Evolutionary conservation across 192 early-diverging fungal genomes (phyloP), one percentile per base, ranked within the genome.

Genomic region (Coemansia sp.): DNA sequence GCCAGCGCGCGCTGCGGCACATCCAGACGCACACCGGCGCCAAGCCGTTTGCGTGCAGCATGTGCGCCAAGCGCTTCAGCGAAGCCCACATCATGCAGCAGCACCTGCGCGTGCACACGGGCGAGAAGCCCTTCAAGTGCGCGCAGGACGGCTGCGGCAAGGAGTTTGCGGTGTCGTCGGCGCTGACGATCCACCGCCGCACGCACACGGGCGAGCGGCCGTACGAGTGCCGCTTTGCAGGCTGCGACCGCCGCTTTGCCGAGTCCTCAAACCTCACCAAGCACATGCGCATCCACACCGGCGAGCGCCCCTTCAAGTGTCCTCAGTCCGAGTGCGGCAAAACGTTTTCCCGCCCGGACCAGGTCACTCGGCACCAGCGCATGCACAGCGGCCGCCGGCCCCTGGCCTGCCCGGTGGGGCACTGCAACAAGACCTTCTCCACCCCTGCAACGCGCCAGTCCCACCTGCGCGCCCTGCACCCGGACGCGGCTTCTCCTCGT

Each of bases 1-100:
- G 85, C 12, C 86, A 87, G 66, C 69, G 86, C 52, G 76, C 83
- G 26, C 82, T 90, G 80, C 66, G 91, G 23, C 92, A 94, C 65
- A 86, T 93, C 16, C 90, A 91, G 54, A 91, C 89, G 28, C 92
- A 90, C 75, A 87, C 84, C 17, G 89, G 91, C 6, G 84, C 87
- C 62, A 89, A 87, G 64, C 91, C 91, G 1, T 92, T 86, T 52
- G 80, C 84, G 53, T 94, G 92, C 80, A 71, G 56, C 17, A 59
- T 81, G 18, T 93, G 92, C 58, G 80, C 79, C 30, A 88, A 88
- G 74, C 76, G 87, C 11, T 94, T 94, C 61, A 87, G 87, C 30
- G 91, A 93, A 66, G 70, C 82, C 3, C 84, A 83, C 50, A 85
- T 87, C 47, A 87, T 93, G 88, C 81, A 84, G 44, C 83, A 87